Conservation (phyloP, 1,284 basidiomycete species). For the Ustilago hordei region DNA sequence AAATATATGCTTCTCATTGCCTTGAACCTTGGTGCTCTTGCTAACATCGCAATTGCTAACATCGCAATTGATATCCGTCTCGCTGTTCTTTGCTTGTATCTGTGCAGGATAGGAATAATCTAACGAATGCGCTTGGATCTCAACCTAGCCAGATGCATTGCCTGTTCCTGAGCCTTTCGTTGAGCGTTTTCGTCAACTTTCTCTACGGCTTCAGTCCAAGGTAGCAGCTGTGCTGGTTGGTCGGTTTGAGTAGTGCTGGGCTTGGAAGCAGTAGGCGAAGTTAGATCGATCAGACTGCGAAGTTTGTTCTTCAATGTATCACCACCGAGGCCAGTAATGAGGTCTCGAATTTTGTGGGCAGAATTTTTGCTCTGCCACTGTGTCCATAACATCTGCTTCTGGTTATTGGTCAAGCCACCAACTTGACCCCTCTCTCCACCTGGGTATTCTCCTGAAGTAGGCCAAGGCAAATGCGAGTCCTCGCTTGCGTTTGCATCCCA, state of each 20-base stretch:
- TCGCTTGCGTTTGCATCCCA: slow-evolving; percentile 38
- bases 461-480: slow-evolving; percentile 36
- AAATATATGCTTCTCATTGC: too few relatives aligned
- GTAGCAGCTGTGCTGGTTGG: slow-evolving; percentile 12
- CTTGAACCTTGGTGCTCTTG: too few relatives aligned
- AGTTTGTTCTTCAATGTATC: slow-evolving; percentile 43
- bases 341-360: slow-evolving; percentile 30
- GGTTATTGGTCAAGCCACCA: slow-evolving; percentile 62
- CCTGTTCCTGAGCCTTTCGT: slow-evolving; percentile 12
- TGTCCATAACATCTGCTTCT: slow-evolving; percentile 56
- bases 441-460: slow-evolving; percentile 35
- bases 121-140: slow-evolving; percentile 39
- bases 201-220: slow-evolving; percentile 15
- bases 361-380: slow-evolving; percentile 46
- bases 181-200: slow-evolving; percentile 16
- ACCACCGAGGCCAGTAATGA: slow-evolving; percentile 37
- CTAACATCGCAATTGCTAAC: too few relatives aligned
- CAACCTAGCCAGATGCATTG: slow-evolving; percentile 22
- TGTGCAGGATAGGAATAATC: neutral
- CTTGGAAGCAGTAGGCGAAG: neutral
- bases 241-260: neutral
- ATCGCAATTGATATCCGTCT: too few relatives aligned
- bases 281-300: slow-evolving; percentile 32
- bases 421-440: slow-evolving; percentile 60
- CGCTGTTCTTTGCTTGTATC: too few relatives aligned